A percentile compares a stretch with the other conserved stretches of the same genome.
Evolutionary conservation across 2,329 filamentous ascomycete species (phyloP).

Genomic region (Pestalotiopsis sp.): DNA sequence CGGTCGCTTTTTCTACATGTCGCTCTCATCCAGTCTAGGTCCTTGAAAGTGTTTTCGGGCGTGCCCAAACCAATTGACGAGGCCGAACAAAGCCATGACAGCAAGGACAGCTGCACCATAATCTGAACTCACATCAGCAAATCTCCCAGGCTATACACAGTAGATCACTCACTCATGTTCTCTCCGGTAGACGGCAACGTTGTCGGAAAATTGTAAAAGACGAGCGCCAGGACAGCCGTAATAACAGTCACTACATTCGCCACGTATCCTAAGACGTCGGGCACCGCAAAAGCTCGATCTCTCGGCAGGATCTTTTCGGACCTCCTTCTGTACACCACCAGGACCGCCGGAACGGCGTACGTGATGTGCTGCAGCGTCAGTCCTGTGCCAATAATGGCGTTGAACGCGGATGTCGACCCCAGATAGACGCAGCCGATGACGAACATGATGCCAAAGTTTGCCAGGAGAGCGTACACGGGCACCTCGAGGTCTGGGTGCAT

Average conservation of each 20-base stretch:
- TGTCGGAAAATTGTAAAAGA: background rate
- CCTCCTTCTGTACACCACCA: background rate
- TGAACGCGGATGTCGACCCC: background rate
- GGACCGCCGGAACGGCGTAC: background rate
- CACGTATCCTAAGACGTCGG: background rate
- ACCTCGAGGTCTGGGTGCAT: background rate
- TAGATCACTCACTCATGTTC: background rate
- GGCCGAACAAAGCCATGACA: background rate
- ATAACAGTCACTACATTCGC: background rate
- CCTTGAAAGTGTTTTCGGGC: background rate
- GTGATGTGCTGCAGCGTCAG: slow-evolving; percentile 1
- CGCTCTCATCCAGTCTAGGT: background rate
- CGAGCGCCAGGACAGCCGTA: background rate
- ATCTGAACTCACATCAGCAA: background rate
- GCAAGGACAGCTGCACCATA: background rate
- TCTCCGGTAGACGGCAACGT: background rate
- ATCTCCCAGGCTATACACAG: background rate
- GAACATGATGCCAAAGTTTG: slow-evolving; percentile 3
- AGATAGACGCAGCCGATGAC: background rate
- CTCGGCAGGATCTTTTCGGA: background rate
- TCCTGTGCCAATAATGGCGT: background rate
- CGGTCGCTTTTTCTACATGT: background rate
- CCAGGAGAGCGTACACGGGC: background rate
- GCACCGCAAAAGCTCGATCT: background rate
- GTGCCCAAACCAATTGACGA: background rate